Evolutionary conservation across 2,329 filamentous ascomycete species (phyloP), one percentile per base, ranked within the genome.

Genomic region (Dactylellina parvicollis): DNA sequence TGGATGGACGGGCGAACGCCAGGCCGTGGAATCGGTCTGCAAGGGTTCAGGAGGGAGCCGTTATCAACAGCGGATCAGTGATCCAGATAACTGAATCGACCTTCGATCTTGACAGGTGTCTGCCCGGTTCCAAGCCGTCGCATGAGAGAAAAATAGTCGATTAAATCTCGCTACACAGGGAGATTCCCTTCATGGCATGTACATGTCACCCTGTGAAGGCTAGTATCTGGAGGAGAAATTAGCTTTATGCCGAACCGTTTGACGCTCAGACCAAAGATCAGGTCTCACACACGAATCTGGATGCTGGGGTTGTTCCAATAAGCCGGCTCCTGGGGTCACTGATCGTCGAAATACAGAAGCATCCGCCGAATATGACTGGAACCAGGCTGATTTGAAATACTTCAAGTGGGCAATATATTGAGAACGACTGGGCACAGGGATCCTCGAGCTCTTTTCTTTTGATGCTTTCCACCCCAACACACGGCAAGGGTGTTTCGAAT

Each of bases 371-470:
- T 22, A n/a, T 18, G 57, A 55, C 36, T 44, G 30, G 61, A n/a
- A 30, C 67, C 36, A 60, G 67, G 67, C 49, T 64, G 42, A 72
- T 72, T 72, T 72, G 42, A 60, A 72, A 72, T 72, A 65, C 61
- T 72, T 56, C 60, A 65, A 65, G 47, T 22, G 38, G 60, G 60
- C 38, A 65, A 65, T 65, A 65, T 65, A 24, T 55, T 57, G 67
- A 72, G 67, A 72, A 72, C 10, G 38, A 72, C 46, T 20, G 47
- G 67, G 50, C 57, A 44, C 59, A 59, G 59, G 57, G 50, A 52
- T 65, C 36, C 52, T 65, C 24, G 52, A 60, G 44, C 54, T 64
- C 52, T 56, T 57, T 22, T 20, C 34, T 14, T 4, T 8, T 12
- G 10, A 14, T 26, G 32, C 26, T 36, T 8, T 55, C 64, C 55